phyloP scores from a whole-genome alignment of 23 red algal species.

The Porphyridium purpureum region DNA sequence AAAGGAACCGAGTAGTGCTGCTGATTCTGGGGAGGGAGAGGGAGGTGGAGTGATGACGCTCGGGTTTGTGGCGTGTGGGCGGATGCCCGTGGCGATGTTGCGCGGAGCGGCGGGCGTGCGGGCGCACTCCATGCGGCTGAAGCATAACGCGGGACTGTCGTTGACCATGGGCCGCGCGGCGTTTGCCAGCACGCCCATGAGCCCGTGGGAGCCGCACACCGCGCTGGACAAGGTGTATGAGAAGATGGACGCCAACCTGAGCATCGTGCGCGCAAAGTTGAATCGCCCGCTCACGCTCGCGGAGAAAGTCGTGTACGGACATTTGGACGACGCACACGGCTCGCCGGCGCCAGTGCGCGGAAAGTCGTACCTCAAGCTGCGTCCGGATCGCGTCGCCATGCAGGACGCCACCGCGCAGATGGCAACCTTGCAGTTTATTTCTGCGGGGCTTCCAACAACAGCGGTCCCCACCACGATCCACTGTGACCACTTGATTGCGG shows the following conservation, averaged over 20 bases:
- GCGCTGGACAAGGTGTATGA: slow-evolving; percentile 17
- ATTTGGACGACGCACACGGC: slow-evolving; percentile 68
- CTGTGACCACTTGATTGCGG: slow-evolving; percentile 96
- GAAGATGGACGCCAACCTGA: slow-evolving; percentile 8
- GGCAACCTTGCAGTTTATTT: slow-evolving; percentile 96
- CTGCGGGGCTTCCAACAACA: slow-evolving; percentile 49
- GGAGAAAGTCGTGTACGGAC: slow-evolving; percentile 95
- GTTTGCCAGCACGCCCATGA: too few species aligned
- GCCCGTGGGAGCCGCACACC: too few species aligned
- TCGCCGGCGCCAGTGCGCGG: slow-evolving; percentile 44
- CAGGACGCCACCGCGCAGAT: slow-evolving; percentile 99
- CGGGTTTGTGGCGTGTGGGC: too few species aligned
- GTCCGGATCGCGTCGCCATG: slow-evolving; percentile 90
- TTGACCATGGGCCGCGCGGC: too few species aligned
- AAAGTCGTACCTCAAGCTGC: slow-evolving; percentile 84
- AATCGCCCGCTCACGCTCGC: slow-evolving; percentile 80
- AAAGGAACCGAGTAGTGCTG: too few species aligned
- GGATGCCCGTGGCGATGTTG: too few species aligned
- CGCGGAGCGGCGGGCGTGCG: too few species aligned
- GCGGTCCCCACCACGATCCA: slow-evolving; percentile 91
- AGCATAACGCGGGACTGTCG: too few species aligned
- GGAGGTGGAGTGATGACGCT: too few species aligned
- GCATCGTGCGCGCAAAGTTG: slow-evolving; percentile 23
- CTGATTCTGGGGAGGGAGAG: too few species aligned
- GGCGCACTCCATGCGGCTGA: too few species aligned